A percentile compares a stretch with the other conserved stretches of the same genome.
phyloP scores from a whole-genome alignment of 2,329 filamentous ascomycete genomes.

The Dactylellina leptospora region DNA sequence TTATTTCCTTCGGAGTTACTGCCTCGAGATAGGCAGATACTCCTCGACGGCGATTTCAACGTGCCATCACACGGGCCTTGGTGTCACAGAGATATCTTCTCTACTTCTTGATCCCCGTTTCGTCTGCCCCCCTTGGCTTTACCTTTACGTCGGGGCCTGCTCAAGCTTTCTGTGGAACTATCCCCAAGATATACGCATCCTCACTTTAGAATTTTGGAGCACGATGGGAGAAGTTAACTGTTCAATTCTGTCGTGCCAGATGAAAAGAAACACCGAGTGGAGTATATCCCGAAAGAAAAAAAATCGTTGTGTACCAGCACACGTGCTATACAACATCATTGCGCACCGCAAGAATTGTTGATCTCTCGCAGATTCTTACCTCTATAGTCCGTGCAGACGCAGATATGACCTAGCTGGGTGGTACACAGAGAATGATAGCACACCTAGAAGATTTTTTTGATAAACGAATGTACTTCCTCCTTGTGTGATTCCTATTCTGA shows the following conservation, averaged over 20 bases:
- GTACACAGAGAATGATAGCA: slow-evolving; percentile 8
- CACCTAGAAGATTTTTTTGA: too few species aligned
- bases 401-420: slow-evolving; percentile 39
- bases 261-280: too few species aligned
- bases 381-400: slow-evolving; percentile 14
- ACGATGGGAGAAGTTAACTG: too few species aligned
- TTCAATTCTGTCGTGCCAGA: too few species aligned
- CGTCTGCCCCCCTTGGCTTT: too few species aligned
- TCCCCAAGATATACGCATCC: too few species aligned
- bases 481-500: too few species aligned
- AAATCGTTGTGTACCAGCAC: slow-evolving; percentile 10
- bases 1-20: slow-evolving; percentile 30
- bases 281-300: too few species aligned
- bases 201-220: too few species aligned
- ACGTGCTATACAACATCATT: slow-evolving; percentile 27
- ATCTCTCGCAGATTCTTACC: slow-evolving; percentile 19
- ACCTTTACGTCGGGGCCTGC: too few species aligned
- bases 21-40: slow-evolving; percentile 8
- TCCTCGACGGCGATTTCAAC: slow-evolving; percentile 31
- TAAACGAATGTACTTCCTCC: too few species aligned
- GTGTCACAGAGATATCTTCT: slow-evolving; percentile 4
- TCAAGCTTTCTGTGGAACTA: too few species aligned
- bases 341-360: slow-evolving; percentile 4
- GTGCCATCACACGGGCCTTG: not conserved
- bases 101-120: not conserved